phyloP scores from a whole-genome alignment of 306 rosid genomes.

The Ormosia emarginata region DNA sequence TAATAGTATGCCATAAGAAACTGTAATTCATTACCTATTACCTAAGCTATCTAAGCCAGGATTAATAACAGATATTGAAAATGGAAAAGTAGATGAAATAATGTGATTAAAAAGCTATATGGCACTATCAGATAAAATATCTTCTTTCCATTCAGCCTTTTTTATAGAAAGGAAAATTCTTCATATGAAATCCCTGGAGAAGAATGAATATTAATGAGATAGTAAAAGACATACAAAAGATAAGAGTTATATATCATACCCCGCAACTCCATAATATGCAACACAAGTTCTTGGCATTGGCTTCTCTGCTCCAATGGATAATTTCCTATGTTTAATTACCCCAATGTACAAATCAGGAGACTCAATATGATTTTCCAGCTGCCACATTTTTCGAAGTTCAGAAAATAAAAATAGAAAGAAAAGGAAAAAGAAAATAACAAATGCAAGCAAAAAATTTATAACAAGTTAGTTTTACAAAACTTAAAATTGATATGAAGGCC shows the following conservation, averaged over 20 bases:
- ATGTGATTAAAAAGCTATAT: not conserved
- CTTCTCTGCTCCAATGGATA: slow-evolving; percentile 49
- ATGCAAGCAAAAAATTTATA: not conserved
- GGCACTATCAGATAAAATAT: not conserved
- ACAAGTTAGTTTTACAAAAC: not conserved
- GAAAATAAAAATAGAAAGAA: slow-evolving; percentile 1
- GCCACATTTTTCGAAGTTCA: slow-evolving; percentile 24
- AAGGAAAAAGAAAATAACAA: not conserved
- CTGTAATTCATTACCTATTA: not conserved
- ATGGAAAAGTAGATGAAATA: not conserved
- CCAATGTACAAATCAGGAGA: slow-evolving; percentile 71
- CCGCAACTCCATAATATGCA: slow-evolving; percentile 61
- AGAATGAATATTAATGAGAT: not conserved
- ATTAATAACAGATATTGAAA: not conserved
- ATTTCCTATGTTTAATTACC: slow-evolving; percentile 55
- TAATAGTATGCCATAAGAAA: not conserved
- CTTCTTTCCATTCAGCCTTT: not conserved
- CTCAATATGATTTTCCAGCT: slow-evolving; percentile 56
- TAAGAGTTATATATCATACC: slow-evolving; percentile 43
- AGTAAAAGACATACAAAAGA: slow-evolving; percentile 9
- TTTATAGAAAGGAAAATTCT: not conserved
- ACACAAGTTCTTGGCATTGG: slow-evolving; percentile 45
- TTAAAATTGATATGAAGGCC: not conserved
- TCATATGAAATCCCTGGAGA: not conserved
- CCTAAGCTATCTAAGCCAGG: not conserved